Percentiles rank a stretch among this genome's conserved stretches.
Conservation (phyloP, 2,329 filamentous ascomycete species). For the Penicillium crustosum region DNA sequence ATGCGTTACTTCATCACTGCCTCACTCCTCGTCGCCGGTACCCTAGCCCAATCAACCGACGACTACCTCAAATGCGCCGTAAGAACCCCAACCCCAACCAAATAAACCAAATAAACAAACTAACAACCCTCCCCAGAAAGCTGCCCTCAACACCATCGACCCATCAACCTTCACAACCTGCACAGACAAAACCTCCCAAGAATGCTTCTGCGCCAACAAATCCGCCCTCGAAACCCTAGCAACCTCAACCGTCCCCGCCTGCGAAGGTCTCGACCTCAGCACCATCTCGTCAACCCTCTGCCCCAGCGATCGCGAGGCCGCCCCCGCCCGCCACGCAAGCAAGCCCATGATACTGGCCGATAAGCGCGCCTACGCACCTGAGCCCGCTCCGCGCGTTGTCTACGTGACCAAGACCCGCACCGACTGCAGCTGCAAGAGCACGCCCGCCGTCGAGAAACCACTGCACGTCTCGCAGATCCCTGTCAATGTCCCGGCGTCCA, state of each 20-base stretch:
- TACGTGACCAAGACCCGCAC: conserved; percentile 26
- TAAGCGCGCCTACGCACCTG: conserved; percentile 18
- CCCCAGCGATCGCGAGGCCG: background rate
- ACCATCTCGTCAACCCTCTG: conserved; percentile 8
- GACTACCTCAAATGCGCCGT: conserved; percentile 21
- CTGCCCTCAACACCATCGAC: conserved; percentile 7
- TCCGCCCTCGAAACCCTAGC: conserved; percentile 11
- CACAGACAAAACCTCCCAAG: conserved; percentile 7
- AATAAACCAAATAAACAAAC: background rate
- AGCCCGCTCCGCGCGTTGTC: conserved; percentile 14
- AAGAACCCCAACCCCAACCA: background rate
- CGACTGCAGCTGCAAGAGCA: conserved; percentile 24
- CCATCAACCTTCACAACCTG: conserved; percentile 13
- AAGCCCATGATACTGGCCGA: conserved; percentile 19
- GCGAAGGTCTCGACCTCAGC: conserved; percentile 13
- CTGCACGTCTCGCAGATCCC: conserved; percentile 24
- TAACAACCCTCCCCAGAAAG: conserved; percentile 9
- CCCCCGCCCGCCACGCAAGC: conserved; percentile 20
- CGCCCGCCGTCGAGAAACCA: background rate
- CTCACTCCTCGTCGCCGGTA: conserved; percentile 17
- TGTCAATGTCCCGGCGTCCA: conserved; percentile 18
- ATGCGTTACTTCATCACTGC: conserved; percentile 24
- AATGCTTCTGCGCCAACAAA: conserved; percentile 23
- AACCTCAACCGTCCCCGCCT: conserved; percentile 4
- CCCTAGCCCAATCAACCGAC: conserved; percentile 6